A percentile compares a stretch with the other conserved stretches of the same genome.
phyloP scores from a whole-genome alignment of 257 asterid genomes.

The Solanum neorickii region DNA sequence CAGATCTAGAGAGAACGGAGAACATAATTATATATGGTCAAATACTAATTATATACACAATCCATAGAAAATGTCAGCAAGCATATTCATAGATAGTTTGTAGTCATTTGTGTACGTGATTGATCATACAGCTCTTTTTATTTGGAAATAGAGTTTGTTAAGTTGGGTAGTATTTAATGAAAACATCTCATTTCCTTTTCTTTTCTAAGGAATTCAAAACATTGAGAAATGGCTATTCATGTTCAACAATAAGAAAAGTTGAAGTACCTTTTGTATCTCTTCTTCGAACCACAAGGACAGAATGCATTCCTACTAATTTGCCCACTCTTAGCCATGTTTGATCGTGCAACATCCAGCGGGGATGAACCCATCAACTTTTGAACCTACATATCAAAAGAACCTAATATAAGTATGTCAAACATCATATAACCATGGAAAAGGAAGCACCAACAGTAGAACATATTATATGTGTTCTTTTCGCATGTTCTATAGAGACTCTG shows the following conservation, averaged over 20 bases:
- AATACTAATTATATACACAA: no score
- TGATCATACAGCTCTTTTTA: background rate
- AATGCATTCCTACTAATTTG: conserved; percentile 72
- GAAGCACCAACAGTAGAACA: background rate
- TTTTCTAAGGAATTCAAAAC: background rate
- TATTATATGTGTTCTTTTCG: background rate
- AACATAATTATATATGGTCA: background rate
- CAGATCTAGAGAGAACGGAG: background rate
- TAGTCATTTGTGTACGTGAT: background rate
- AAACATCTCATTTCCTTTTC: background rate
- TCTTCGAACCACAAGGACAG: conserved; percentile 92
- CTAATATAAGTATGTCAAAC: background rate
- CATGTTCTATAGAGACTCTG: background rate
- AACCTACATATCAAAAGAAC: conserved; percentile 27
- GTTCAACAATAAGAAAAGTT: background rate
- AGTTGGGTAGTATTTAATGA: background rate
- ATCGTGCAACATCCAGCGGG: conserved; percentile 74
- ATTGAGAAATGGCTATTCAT: background rate
- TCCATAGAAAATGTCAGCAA: background rate
- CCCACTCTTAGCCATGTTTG: conserved; percentile 79
- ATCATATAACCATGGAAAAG: background rate
- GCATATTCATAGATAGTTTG: background rate
- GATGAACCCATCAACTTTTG: conserved; percentile 85
- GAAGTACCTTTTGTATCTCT: conserved; percentile 74
- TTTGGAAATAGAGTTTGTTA: background rate